These are phyloP conservation scores for Aspergillus fumigatiaffinis DNA, from an alignment of 2,329 filamentous ascomycete species.

Conservation along the genomic window DNA sequence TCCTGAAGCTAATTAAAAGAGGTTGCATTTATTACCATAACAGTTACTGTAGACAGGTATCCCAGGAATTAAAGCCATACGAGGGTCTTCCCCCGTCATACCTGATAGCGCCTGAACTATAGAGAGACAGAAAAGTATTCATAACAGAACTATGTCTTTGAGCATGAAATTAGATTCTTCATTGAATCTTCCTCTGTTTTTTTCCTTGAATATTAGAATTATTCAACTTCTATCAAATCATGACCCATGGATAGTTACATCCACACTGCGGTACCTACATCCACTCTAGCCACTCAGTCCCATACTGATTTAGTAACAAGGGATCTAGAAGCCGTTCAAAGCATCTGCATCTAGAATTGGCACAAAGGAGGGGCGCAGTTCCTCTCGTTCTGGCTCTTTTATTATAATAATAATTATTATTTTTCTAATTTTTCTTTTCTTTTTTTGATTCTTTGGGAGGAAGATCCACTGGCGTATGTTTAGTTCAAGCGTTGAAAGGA, in stretches of 20 bases:
- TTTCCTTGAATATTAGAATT: neutral
- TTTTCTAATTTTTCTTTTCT: neutral
- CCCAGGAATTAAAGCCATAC: neutral
- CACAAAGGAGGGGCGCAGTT: constrained; percentile 18
- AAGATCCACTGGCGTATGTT: neutral
- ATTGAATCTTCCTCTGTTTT: neutral
- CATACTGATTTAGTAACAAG: constrained; percentile 1
- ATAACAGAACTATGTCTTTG: neutral
- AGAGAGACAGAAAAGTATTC: neutral
- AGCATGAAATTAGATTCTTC: neutral
- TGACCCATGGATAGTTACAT: neutral
- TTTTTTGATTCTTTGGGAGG: neutral
- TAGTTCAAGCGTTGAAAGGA: neutral
- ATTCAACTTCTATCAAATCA: neutral
- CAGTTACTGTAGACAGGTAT: neutral
- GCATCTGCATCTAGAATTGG: constrained; percentile 14
- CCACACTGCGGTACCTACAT: neutral
- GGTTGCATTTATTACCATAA: neutral
- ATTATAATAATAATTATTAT: neutral
- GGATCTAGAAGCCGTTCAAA: constrained; percentile 1
- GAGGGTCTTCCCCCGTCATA: neutral
- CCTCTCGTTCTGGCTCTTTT: neutral
- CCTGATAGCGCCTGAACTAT: neutral
- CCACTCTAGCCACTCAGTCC: neutral
- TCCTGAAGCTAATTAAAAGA: neutral